Base-by-base conservation (phyloP, 2,329 filamentous ascomycete genomes). In the Zymoseptoria ardabiliae region DNA sequence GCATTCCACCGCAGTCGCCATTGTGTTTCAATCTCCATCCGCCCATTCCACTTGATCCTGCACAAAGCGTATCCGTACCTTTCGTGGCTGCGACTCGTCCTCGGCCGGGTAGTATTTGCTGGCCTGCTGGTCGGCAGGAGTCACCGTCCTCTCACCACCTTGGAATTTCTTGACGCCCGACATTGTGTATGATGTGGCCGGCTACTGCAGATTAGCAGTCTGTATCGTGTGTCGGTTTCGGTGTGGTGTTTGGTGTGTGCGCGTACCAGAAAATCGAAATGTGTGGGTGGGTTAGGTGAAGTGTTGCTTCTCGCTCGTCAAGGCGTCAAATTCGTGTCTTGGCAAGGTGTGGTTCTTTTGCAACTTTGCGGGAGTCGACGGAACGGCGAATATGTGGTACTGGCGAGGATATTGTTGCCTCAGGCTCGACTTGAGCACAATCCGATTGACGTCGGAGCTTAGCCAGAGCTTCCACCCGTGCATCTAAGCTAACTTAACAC, bases 91-190 rank as follows among this genome's bases (percentile, higher is more conserved):
- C 78, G 85, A 77, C 77, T 93, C 89, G 81, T 97, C 93, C 80
- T 95, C 89, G 77, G 91, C 90, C 79, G 91, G 90, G 84, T 99
- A 99, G 91, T 93, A 99, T 85, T 97, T 97, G 85, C 90, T 87
- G 75, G 93, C 93, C 90, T 95, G 96, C 81, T 96, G 86, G 77
- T 84, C 83, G 80, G 84, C 79, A 80, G 89, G 86, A 79, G 90
- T 91, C 79, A 97, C 88, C 80, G 88, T 85, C 83, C 93, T 88
- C 83, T 90, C 89, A 82, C 90, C 90, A 86, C 94, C 94, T 83
- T 91, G 91, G 85, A 96, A 97, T 85, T 89, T 93, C 90, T 96
- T 96, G 76, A 87, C 90, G 81, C 85, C 66, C 53, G 66, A 62
- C 62, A 65, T 63, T 59, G 68, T 62, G 60, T 68, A 65, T 55